These are phyloP conservation scores for Podospora appendiculata DNA, from an alignment of 495 filamentous ascomycete genomes.

Conservation along the genomic window DNA sequence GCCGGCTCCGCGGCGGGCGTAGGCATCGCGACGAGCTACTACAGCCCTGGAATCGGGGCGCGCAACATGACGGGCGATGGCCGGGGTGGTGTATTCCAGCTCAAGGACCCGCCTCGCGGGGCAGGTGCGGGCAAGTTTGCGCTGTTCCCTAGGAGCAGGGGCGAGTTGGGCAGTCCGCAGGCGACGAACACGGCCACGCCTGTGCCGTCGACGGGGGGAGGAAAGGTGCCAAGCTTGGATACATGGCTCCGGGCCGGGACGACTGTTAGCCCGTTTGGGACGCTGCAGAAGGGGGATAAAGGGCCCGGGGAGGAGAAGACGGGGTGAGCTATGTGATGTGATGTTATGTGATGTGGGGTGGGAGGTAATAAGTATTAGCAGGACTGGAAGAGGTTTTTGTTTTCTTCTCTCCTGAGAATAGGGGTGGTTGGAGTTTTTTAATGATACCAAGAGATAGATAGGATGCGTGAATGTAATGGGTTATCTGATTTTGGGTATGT, in stretches of 20 bases:
- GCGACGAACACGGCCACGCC: slow-evolving; percentile 22
- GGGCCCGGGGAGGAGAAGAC: background rate
- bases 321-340: background rate
- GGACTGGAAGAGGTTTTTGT: background rate
- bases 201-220: background rate
- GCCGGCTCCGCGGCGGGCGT: background rate
- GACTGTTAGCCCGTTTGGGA: slow-evolving; percentile 25
- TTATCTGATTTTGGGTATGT: too few species aligned
- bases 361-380: background rate
- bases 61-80: background rate
- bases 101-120: slow-evolving; percentile 11
- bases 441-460: background rate
- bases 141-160: slow-evolving; percentile 15
- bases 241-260: slow-evolving; percentile 20
- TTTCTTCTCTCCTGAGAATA: background rate
- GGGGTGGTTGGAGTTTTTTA: background rate
- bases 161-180: background rate
- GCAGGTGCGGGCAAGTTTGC: slow-evolving; percentile 12
- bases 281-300: slow-evolving; percentile 7
- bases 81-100: slow-evolving; percentile 6
- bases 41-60: background rate
- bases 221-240: slow-evolving; percentile 15
- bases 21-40: slow-evolving; percentile 12
- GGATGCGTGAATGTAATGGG: too few species aligned
- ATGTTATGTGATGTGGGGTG: background rate